Evolutionary conservation across 1,284 basidiomycete genomes (phyloP).

Genomic region (Puccinia triticina): DNA sequence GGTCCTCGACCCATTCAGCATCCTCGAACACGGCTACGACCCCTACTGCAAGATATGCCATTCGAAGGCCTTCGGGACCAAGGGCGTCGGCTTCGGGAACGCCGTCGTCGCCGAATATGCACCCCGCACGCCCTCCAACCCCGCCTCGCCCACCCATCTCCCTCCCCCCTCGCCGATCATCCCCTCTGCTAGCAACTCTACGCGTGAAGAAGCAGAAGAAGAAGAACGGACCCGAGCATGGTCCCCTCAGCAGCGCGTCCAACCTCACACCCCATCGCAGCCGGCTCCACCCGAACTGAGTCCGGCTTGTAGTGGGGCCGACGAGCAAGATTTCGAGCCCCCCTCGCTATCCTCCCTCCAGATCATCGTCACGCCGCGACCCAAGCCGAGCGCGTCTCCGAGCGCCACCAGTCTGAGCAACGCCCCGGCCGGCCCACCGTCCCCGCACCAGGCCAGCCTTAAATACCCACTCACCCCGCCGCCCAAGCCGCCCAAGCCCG

Average conservation of each 20-base stretch:
- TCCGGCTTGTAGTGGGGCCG: not conserved
- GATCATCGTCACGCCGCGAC: constrained; percentile 25
- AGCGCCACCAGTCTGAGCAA: too few species aligned
- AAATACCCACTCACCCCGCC: constrained; percentile 1
- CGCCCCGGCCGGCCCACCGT: too few species aligned
- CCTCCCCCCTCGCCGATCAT: not conserved
- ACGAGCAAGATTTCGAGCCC: constrained; percentile 21
- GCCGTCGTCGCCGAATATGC: constrained; percentile 54
- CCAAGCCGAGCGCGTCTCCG: not conserved
- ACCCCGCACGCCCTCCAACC: constrained; percentile 1
- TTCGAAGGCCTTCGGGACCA: constrained; percentile 58
- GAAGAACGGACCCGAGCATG: not conserved
- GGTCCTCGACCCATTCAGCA: constrained; percentile 58
- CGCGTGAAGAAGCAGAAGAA: too few species aligned
- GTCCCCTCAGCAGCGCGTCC: not conserved
- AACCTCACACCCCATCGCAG: not conserved
- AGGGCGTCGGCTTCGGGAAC: constrained; percentile 58
- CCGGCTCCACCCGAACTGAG: not conserved
- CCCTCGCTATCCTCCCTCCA: constrained; percentile 4
- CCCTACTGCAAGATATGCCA: constrained; percentile 60
- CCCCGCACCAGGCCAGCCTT: not conserved
- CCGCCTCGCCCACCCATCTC: not conserved
- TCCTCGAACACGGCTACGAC: constrained; percentile 59
- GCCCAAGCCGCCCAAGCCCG: not conserved
- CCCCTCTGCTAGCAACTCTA: not conserved